phyloP scores from a whole-genome alignment of 2,329 filamentous ascomycete species.

The Diaporthe longicolla region DNA sequence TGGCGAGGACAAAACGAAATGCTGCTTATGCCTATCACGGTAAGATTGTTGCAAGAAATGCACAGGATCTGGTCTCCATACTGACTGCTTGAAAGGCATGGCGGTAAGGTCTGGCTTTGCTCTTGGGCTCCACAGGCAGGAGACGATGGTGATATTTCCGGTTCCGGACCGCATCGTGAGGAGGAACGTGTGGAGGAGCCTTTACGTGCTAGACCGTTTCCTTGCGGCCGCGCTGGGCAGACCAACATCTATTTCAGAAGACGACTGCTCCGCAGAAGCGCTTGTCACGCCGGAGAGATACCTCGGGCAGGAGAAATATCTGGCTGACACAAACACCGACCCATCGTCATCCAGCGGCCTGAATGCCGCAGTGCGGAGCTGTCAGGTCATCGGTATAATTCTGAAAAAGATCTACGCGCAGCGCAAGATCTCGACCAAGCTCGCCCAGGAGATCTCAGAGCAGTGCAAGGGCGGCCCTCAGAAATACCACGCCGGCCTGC shows the following conservation, averaged over 20 bases:
- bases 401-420: slow-evolving; percentile 73
- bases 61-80: background rate
- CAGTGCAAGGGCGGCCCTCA: slow-evolving; percentile 67
- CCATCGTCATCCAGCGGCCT: slow-evolving; percentile 54
- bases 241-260: slow-evolving; percentile 72
- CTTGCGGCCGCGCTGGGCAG: slow-evolving; percentile 74
- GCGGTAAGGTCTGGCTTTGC: slow-evolving; percentile 74
- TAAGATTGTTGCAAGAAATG: slow-evolving; percentile 48
- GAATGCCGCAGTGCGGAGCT: slow-evolving; percentile 70
- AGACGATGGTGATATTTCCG: slow-evolving; percentile 68
- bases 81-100: slow-evolving; percentile 61
- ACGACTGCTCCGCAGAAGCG: slow-evolving; percentile 70
- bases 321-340: slow-evolving; percentile 43
- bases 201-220: slow-evolving; percentile 76
- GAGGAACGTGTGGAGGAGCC: slow-evolving; percentile 73
- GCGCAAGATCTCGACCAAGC: slow-evolving; percentile 69
- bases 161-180: slow-evolving; percentile 61
- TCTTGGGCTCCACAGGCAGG: slow-evolving; percentile 73
- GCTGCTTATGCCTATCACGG: slow-evolving; percentile 74
- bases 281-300: slow-evolving; percentile 48
- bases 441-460: slow-evolving; percentile 70
- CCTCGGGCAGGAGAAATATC: slow-evolving; percentile 35
- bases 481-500: slow-evolving; percentile 62
- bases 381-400: slow-evolving; percentile 70
- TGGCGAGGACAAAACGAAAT: slow-evolving; percentile 73